Evolutionary conservation across 306 rosid genomes (phyloP), one percentile per base, ranked within the genome.

Genomic region (Delonix regia): DNA sequence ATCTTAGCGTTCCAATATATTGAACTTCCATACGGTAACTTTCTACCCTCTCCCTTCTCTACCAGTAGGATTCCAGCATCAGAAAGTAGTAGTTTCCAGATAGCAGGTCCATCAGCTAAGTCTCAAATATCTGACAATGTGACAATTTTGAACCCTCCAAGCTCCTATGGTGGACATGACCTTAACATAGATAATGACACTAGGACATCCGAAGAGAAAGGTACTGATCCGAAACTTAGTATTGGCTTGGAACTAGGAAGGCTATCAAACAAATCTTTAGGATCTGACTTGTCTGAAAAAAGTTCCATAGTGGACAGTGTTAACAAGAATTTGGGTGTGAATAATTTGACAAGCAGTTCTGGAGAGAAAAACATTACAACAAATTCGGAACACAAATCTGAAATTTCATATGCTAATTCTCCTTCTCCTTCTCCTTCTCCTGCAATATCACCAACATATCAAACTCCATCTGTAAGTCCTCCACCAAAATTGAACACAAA

Each of bases 1-100:
- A 81, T 94, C 65, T 66, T 92, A 48, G 86, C 76, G 6, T 80
- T 90, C 62, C 90, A 87, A 76, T 86, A 73, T 78, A 77, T 88
- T 55, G 94, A 86, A 78, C 77, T 89, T 78, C 89, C 94, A 16
- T 85, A 85, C 41, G 83, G 89, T 60, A 84, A 61, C 67, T 41
- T 82, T 76, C 51, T 87, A 24, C 6, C 79, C 18, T 83, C 95
- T 73, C 72, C 85, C 53, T 78, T 84, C 71, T 83, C 87, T 51
- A 39, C 86, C 12, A 49, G 30, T 25, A 90, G 80, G 72, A 70
- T 69, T 71, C 79, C 84, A 1, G 10, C 64, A 51, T 44, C 69
- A 70, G 77, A 42, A 70, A 85, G 48, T 60, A 66, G 64, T 80
- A 47, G 28, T 71, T 77, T 82, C 44, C 77, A 72, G 64, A 51